Evolutionary conservation across 768 basidiomycete species (phyloP), one percentile per base, ranked within the genome.

Genomic region (Tephrocybe sp.): DNA sequence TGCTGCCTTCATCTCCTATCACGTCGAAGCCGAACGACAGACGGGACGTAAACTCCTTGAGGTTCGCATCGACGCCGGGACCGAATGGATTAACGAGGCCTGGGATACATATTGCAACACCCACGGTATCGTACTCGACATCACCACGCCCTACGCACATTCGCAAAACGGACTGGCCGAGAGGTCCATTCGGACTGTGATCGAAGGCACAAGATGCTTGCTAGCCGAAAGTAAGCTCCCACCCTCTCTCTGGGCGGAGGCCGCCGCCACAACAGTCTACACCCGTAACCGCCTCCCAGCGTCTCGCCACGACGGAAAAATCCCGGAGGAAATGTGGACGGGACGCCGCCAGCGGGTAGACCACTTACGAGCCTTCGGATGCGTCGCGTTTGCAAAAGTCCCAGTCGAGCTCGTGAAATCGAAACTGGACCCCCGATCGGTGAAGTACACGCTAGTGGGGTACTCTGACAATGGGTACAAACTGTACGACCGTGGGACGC

Each of bases 11-110:
- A 45, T 51, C 23, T 18, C 33, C 1, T 65, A 51, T 37, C 41
- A 49, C 0, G 33, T 31, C 0, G 42, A 50, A n/a, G 49, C 59
- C 0, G 56, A 68, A n/a, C 9, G 47, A 0, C 62, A 64, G 30
- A 55, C 51, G 0, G 45, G 53, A 2, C 23, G 42, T 15, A 50
- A 50, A 22, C 31, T 66, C 1, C 47, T 53, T 8, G 34, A 29
- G 0, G 48, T 65, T 3, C 33, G 53, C 0, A 47, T 53, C 0
- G 65, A 71, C 42, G 47, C 59, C 42, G 40, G 40, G 13, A 3
- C 16, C 3, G 37, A 23, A 12, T 41, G 21, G 22, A n/a, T 41
- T 3, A 41, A 41, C 21, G 22, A 41, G 7, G 11, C 9, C 3
- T 41, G 40, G 24, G 15, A 3, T 3, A 24, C 40, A 23, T 41